These are phyloP conservation scores for Aspergillus clavatus DNA, from an alignment of 2,329 filamentous ascomycete species.

Conservation along the genomic window DNA sequence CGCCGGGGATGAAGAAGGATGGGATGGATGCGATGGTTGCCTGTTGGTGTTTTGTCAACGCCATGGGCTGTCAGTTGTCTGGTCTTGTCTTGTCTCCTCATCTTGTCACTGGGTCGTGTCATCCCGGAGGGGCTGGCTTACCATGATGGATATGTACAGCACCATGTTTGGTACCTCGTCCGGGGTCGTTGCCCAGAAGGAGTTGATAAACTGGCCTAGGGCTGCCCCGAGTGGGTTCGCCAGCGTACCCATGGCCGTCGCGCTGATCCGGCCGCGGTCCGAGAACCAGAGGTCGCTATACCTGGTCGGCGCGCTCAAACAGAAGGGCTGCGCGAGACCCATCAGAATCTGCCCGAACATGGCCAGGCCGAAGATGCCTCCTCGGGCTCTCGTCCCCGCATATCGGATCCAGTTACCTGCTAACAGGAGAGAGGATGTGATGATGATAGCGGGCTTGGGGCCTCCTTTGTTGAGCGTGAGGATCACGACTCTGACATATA, in stretches of 20 bases:
- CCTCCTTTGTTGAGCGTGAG: slow-evolving; percentile 71
- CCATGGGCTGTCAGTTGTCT: not conserved
- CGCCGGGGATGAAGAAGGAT: slow-evolving; percentile 72
- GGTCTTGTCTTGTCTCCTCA: too few species aligned
- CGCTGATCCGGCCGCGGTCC: slow-evolving; percentile 72
- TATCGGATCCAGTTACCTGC: slow-evolving; percentile 90
- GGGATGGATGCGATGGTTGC: slow-evolving; percentile 64
- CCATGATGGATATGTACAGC: slow-evolving; percentile 77
- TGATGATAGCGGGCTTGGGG: slow-evolving; percentile 71
- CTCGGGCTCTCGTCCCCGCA: slow-evolving; percentile 56
- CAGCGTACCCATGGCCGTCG: slow-evolving; percentile 77
- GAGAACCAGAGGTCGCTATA: slow-evolving; percentile 97
- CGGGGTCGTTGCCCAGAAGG: slow-evolving; percentile 63
- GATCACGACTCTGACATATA: slow-evolving; percentile 54
- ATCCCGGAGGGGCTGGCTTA: too few species aligned
- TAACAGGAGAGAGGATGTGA: slow-evolving; percentile 67
- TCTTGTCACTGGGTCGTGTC: too few species aligned
- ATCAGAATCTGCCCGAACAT: slow-evolving; percentile 91
- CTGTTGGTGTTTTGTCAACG: too few species aligned
- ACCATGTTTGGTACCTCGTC: slow-evolving; percentile 73
- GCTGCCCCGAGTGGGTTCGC: slow-evolving; percentile 90
- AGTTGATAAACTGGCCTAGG: slow-evolving; percentile 79
- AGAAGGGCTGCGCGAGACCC: slow-evolving; percentile 86
- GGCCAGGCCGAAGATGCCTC: slow-evolving; percentile 67
- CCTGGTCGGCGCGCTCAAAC: slow-evolving; percentile 78